phyloP scores from a whole-genome alignment of 768 basidiomycete genomes.

The Butyriboletus loyo region DNA sequence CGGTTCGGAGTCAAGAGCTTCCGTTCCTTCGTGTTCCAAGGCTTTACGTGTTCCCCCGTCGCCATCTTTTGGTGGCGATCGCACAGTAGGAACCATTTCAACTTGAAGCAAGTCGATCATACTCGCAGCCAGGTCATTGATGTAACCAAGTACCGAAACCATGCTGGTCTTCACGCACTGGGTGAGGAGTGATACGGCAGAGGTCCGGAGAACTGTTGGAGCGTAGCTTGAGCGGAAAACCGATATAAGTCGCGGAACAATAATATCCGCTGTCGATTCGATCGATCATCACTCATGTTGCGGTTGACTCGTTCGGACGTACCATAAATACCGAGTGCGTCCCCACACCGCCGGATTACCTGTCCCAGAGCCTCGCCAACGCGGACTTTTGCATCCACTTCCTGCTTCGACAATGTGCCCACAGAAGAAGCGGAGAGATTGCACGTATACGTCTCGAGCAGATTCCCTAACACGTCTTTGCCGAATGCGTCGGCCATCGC shows the following conservation, averaged over 20 bases:
- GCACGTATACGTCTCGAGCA: conserved; percentile 67
- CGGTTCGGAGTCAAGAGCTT: conserved; percentile 53
- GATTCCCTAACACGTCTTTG: conserved; percentile 61
- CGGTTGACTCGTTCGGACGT: conserved; percentile 14
- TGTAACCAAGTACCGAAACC: conserved; percentile 60
- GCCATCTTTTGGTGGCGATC: conserved; percentile 15
- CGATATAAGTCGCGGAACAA: conserved; percentile 71
- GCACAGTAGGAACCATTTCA: conserved; percentile 41
- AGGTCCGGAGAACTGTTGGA: conserved; percentile 72
- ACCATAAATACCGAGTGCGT: conserved; percentile 69
- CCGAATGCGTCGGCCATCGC: conserved; percentile 72
- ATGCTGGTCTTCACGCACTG: conserved; percentile 66
- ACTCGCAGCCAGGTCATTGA: conserved; percentile 55
- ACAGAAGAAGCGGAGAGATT: conserved; percentile 41
- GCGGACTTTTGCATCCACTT: conserved; percentile 71
- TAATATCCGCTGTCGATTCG: conserved; percentile 50
- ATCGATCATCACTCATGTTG: neutral
- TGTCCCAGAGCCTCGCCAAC: conserved; percentile 84
- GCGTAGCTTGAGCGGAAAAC: conserved; percentile 56
- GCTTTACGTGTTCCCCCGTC: conserved; percentile 4
- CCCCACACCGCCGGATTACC: conserved; percentile 71
- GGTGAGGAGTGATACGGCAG: conserved; percentile 67
- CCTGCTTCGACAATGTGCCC: conserved; percentile 46
- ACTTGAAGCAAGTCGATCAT: conserved; percentile 78
- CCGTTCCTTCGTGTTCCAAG: conserved; percentile 9